Base-by-base conservation (phyloP, 768 basidiomycete species). In the Neoboletus subvelutipes region DNA sequence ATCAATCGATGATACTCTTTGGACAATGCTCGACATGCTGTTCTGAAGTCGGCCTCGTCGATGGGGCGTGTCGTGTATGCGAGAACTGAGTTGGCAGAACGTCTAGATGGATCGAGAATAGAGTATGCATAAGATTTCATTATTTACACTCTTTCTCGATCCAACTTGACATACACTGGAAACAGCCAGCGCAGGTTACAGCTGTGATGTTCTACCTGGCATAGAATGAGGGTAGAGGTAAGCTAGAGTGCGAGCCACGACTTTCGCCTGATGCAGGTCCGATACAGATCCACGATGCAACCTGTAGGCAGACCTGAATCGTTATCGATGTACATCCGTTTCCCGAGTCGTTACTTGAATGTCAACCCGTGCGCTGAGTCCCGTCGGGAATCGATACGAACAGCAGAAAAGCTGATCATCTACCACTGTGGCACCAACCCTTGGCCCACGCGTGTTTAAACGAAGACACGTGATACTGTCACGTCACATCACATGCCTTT, bases 381-480 rank as follows among this genome's bases (percentile, higher is more conserved):
- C 12, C 34, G 11, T 22, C 20, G 36, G 6, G 10, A 36, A n/a
- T 15, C 9, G 17, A 51, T 24, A 22, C 17, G 36, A 50, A 41
- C 24, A 37, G 20, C 6, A 33, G 33, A 20, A 34, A 26, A 24
- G 36, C 13, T 4, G 37, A 18, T 18, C 37, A 9, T 37, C 15
- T 8, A 18, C 28, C 28, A n/a, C n/a, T n/a, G n/a, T 28, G 28
- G 28, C 28, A 10, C 15, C 15, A 36, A 12, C 37, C 37, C n/a
- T 39, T 15, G 34, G 18, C 37, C 37, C n/a, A 10, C 37, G 18
- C 18, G 13, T 37, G 37, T 18, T 9, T 43, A 15, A 20, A 40
- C 29, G 2, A 33, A 52, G 31, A 10, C 58, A 64, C 56, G 61
- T 67, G 67, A 67, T 22, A 29, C 2, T 29, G 54, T 56, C 50